Evolutionary conservation across 805 yeast genomes (phyloP), one percentile per base, ranked within the genome.

Genomic region (Vanderwaltozyma verrucispora): DNA sequence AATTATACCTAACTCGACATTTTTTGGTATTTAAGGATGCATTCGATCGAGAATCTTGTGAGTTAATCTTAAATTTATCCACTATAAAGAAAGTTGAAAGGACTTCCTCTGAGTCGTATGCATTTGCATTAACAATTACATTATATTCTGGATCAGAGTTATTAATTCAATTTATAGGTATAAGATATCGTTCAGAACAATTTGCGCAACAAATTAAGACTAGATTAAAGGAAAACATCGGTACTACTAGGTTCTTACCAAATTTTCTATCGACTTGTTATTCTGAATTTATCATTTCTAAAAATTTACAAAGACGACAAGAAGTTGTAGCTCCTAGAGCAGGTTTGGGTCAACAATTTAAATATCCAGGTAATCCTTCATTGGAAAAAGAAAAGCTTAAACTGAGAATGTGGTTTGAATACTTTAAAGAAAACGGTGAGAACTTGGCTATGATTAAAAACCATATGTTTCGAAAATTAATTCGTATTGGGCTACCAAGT

Each of bases 401-500:
- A 47, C 74, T 89, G 72, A 79, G 89, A 49, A 65, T 87, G 37
- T 92, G 99, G 99, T 86, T 84, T 53, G 96, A 89, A 51, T 81
- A 83, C 50, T 82, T 88, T 56, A 69, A 80, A 40, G 73, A 74
- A 15, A 80, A 87, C 50, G 98, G 98, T 21, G 69, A 95, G 33
- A 87, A 88, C 51, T 63, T 92, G 36, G 77, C 94, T 1, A 49
- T 89, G 15, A 69, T 84, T 1, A 72, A 77, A 33, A 84, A 81
- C 39, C 84, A 77, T 28, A 74, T 77, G 53, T 94, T 86, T 53
- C 83, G 78, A 57, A 83, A 82, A 51, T 70, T 92, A 35, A 72
- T 92, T 8, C 69, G 96, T 35, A 92, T 88, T 13, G 97, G 98
- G 0, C 68, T 92, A 18, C 97, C 97, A n/a, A 89, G 89, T 54